A percentile compares a stretch with the other conserved stretches of the same genome.
Conservation (phyloP, 1,284 basidiomycete species). For the Ganoderma sp. region DNA sequence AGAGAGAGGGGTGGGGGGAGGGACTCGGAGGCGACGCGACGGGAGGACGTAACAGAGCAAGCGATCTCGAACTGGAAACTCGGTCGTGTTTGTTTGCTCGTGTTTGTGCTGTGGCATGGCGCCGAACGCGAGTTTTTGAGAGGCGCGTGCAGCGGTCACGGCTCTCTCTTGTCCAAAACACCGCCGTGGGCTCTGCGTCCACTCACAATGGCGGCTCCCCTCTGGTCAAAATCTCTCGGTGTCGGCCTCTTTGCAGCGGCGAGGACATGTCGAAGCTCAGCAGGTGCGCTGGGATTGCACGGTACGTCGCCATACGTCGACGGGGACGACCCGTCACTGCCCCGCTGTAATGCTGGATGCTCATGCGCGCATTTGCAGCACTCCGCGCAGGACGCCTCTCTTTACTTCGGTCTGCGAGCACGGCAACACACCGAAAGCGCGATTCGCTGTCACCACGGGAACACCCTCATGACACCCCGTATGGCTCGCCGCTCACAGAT, state of each 20-base stretch:
- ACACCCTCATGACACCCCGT: neutral
- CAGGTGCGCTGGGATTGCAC: slow-evolving; percentile 13
- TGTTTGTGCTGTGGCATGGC: slow-evolving; percentile 27
- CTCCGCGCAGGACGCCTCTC: slow-evolving; percentile 28
- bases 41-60: slow-evolving; percentile 2
- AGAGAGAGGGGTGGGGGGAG: neutral
- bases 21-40: slow-evolving; percentile 2
- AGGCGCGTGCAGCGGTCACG: slow-evolving; percentile 18
- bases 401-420: slow-evolving; percentile 16
- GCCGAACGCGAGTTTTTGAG: slow-evolving; percentile 23
- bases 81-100: slow-evolving; percentile 17
- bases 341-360: slow-evolving; percentile 3
- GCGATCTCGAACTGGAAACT: neutral
- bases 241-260: slow-evolving; percentile 20
- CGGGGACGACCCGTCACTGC: neutral
- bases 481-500: neutral
- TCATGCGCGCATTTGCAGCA: slow-evolving; percentile 14
- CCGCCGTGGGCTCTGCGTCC: slow-evolving; percentile 28
- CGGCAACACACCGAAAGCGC: neutral
- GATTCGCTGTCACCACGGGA: slow-evolving; percentile 1
- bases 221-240: slow-evolving; percentile 27
- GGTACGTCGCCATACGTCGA: slow-evolving; percentile 14
- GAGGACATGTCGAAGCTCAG: slow-evolving; percentile 21
- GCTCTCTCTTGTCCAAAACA: slow-evolving; percentile 16
- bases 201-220: slow-evolving; percentile 31